phyloP scores from a whole-genome alignment of 2,329 filamentous ascomycete genomes.

The Alternaria triticina region DNA sequence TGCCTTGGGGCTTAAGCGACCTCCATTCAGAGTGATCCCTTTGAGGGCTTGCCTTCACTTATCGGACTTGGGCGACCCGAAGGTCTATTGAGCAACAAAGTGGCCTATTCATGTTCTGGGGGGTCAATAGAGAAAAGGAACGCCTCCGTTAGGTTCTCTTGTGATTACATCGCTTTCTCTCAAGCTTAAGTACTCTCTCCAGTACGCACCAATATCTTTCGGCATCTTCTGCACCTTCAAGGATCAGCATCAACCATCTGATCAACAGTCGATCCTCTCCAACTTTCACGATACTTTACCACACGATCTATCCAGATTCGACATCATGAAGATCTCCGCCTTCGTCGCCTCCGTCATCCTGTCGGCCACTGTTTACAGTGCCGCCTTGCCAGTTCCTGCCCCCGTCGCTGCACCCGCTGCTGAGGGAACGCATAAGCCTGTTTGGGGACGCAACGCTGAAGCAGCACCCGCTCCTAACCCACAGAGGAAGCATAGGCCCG shows the following conservation, averaged over 20 bases:
- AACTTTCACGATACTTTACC: slow-evolving; percentile 23
- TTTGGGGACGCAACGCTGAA: slow-evolving; percentile 4
- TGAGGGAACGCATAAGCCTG: not conserved
- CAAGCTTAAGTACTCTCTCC: slow-evolving; percentile 15
- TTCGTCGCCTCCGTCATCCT: slow-evolving; percentile 51
- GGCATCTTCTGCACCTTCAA: slow-evolving; percentile 18
- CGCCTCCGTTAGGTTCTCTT: not conserved
- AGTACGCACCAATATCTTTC: slow-evolving; percentile 6
- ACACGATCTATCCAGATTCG: slow-evolving; percentile 14
- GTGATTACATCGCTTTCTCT: slow-evolving; percentile 1
- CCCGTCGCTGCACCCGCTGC: slow-evolving; percentile 6
- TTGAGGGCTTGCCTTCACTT: slow-evolving; percentile 7
- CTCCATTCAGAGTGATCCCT: slow-evolving; percentile 17
- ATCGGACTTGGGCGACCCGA: not conserved
- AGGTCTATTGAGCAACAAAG: slow-evolving; percentile 17
- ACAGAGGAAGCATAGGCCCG: slow-evolving; percentile 16
- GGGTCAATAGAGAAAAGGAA: not conserved
- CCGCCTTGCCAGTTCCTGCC: slow-evolving; percentile 46
- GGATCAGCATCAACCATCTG: slow-evolving; percentile 8
- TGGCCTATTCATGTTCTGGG: slow-evolving; percentile 30
- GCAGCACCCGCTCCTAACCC: slow-evolving; percentile 16
- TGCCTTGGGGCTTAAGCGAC: slow-evolving; percentile 4
- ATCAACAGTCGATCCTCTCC: slow-evolving; percentile 12
- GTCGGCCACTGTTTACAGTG: slow-evolving; percentile 49
- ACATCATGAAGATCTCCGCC: slow-evolving; percentile 58